Percentiles rank a stretch among this genome's conserved stretches.
Conservation (phyloP, 164 flowering plant species). For the Amborella trichopoda region DNA sequence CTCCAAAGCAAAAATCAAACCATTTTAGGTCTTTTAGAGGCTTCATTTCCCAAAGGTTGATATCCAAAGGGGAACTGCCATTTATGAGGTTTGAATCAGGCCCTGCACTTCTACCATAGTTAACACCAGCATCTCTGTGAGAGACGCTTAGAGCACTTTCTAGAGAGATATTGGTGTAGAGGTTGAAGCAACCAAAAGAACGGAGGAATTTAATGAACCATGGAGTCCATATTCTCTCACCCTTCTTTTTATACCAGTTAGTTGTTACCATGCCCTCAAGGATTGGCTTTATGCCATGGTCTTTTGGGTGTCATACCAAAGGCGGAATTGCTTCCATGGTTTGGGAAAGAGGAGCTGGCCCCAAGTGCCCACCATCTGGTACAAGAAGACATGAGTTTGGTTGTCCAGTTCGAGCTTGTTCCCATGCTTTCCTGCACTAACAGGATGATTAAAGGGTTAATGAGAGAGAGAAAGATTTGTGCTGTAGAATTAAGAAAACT, state of each 20-base stretch:
- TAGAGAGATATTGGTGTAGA: conserved; percentile 62
- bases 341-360: conserved; percentile 97
- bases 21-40: conserved; percentile 56
- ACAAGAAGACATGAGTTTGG: conserved; percentile 57
- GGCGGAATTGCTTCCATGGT: conserved; percentile 95
- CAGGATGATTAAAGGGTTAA: background rate
- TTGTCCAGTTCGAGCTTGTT: conserved; percentile 62
- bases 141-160: conserved; percentile 81
- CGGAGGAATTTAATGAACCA: conserved; percentile 96
- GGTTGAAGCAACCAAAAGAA: conserved; percentile 71
- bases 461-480: background rate
- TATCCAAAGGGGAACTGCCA: conserved; percentile 33
- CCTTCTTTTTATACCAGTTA: conserved; percentile 92
- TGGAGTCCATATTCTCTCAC: conserved; percentile 96
- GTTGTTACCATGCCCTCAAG: conserved; percentile 96
- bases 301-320: conserved; percentile 87
- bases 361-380: conserved; percentile 97
- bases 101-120: conserved; percentile 87
- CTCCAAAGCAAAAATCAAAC: conserved; percentile 89
- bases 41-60: conserved; percentile 36
- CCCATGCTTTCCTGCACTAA: conserved; percentile 78
- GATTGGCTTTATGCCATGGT: conserved; percentile 65
- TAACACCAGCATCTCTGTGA: conserved; percentile 91
- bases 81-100: conserved; percentile 76
- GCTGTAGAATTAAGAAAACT: background rate